Evolutionary conservation across 2,329 filamentous ascomycete species (phyloP).

Genomic region (Diaporthe sp.): DNA sequence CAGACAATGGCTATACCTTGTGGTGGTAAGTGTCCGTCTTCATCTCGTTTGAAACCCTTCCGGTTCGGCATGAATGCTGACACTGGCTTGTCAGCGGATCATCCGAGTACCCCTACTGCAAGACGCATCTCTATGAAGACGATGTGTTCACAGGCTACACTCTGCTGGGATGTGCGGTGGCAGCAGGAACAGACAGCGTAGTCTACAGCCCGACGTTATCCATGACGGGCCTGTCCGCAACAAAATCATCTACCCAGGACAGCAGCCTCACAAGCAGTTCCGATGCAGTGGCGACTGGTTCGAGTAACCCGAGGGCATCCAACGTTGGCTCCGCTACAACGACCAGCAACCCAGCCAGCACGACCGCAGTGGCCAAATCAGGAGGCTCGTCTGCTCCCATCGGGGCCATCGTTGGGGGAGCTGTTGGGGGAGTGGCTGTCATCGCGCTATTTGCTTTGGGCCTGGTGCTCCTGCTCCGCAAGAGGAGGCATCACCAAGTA

Average conservation of each 20-base stretch:
- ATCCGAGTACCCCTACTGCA: slow-evolving; percentile 45
- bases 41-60: neutral
- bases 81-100: slow-evolving; percentile 40
- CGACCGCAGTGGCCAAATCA: neutral
- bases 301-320: neutral
- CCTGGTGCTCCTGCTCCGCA: slow-evolving; percentile 48
- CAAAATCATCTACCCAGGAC: slow-evolving; percentile 5
- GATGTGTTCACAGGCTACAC: slow-evolving; percentile 45
- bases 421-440: slow-evolving; percentile 47
- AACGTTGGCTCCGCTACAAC: neutral
- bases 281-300: neutral
- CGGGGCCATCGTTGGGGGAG: slow-evolving; percentile 50
- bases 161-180: slow-evolving; percentile 47
- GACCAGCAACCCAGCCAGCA: slow-evolving; percentile 2
- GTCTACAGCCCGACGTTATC: slow-evolving; percentile 40
- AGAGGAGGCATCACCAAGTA: slow-evolving; percentile 43
- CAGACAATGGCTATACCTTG: slow-evolving; percentile 45
- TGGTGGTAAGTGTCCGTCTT: slow-evolving; percentile 47
- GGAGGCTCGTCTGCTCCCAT: slow-evolving; percentile 37
- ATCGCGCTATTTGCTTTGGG: slow-evolving; percentile 47
- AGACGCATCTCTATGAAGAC: slow-evolving; percentile 48
- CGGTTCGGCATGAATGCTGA: neutral
- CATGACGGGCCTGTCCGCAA: neutral
- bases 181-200: slow-evolving; percentile 41
- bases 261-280: neutral